phyloP scores from a whole-genome alignment of 495 filamentous ascomycete species.

The Neurospora sp. region DNA sequence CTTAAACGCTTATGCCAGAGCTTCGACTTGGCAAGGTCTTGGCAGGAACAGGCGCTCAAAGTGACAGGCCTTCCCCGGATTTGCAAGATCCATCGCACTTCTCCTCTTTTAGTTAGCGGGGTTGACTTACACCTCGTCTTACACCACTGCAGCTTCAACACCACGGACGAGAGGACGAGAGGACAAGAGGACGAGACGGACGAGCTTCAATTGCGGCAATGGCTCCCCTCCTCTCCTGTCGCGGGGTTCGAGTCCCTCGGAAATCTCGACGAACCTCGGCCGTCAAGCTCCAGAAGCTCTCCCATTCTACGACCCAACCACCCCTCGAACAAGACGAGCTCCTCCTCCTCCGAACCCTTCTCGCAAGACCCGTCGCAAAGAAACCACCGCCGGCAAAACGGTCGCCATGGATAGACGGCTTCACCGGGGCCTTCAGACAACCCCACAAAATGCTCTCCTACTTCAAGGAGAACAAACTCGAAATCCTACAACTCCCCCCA shows the following conservation, averaged over 20 bases:
- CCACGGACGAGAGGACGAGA: too few species aligned
- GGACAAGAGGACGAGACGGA: background rate
- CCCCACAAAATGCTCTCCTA: background rate
- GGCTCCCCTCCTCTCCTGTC: background rate
- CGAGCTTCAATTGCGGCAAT: background rate
- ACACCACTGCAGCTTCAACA: background rate
- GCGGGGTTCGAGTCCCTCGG: background rate
- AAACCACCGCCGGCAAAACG: background rate
- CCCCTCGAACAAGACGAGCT: background rate
- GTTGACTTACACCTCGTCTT: background rate
- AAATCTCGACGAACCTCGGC: background rate
- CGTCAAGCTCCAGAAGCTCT: background rate
- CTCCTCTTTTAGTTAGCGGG: background rate
- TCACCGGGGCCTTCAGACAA: background rate
- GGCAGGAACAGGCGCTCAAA: background rate
- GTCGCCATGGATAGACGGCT: background rate
- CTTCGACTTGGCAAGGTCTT: background rate
- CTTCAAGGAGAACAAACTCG: background rate
- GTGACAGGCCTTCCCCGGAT: background rate
- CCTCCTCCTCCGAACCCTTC: background rate
- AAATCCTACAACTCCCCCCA: slow-evolving; percentile 12
- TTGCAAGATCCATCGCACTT: background rate
- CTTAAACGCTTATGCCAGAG: background rate
- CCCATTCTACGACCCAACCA: background rate
- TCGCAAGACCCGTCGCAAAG: background rate